Evolutionary conservation across 2,329 filamentous ascomycete genomes (phyloP).

Genomic region (Claviceps cyperi): DNA sequence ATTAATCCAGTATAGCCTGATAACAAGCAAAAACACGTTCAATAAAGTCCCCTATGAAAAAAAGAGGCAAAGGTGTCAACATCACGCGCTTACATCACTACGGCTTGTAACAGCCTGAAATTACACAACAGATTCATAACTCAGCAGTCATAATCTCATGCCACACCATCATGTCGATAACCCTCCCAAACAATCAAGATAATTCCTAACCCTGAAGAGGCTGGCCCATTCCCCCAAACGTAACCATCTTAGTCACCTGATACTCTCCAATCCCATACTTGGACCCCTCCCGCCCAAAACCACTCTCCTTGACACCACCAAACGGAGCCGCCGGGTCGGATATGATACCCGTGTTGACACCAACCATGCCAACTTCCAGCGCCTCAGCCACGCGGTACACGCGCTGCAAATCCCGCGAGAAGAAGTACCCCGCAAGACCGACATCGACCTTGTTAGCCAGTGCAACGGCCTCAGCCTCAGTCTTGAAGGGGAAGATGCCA

Average conservation of each 20-base stretch:
- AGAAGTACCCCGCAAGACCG: slow-evolving; percentile 90
- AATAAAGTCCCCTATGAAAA: too few species aligned
- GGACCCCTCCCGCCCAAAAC: slow-evolving; percentile 67
- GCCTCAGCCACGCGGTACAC: slow-evolving; percentile 49
- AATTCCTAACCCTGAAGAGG: slow-evolving; percentile 29
- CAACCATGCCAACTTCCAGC: slow-evolving; percentile 77
- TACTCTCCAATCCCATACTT: slow-evolving; percentile 68
- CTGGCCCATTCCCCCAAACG: slow-evolving; percentile 40
- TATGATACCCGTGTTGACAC: slow-evolving; percentile 62
- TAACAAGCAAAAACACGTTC: too few species aligned
- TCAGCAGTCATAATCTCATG: not conserved
- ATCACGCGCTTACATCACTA: too few species aligned
- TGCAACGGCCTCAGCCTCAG: slow-evolving; percentile 74
- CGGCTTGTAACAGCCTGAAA: too few species aligned
- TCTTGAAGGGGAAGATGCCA: slow-evolving; percentile 75
- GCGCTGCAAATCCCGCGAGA: slow-evolving; percentile 48
- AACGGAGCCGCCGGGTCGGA: slow-evolving; percentile 48
- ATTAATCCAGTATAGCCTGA: too few species aligned
- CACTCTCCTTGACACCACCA: slow-evolving; percentile 70
- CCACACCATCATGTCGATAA: too few species aligned
- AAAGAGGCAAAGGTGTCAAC: too few species aligned
- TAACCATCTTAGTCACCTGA: slow-evolving; percentile 52
- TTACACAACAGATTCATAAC: too few species aligned
- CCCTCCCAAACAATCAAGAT: not conserved
- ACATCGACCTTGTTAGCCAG: slow-evolving; percentile 74